These are phyloP conservation scores for Leptographium galeiforme DNA, from an alignment of 2,329 filamentous ascomycete species.

Conservation along the genomic window DNA sequence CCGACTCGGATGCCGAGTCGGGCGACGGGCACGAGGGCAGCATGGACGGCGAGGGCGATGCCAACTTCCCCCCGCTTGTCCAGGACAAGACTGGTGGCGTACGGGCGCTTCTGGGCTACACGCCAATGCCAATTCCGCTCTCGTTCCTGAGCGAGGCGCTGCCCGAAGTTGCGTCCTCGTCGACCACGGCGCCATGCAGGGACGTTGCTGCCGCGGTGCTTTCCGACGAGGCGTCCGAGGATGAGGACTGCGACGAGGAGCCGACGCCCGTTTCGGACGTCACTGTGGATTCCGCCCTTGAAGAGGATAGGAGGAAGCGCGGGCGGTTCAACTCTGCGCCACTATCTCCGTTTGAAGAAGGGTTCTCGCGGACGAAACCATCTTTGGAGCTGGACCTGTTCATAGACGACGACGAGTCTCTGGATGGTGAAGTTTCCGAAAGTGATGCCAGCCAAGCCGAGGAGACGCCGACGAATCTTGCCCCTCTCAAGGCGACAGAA, in stretches of 20 bases:
- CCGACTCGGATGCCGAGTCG: not conserved
- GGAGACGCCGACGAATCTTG: not conserved
- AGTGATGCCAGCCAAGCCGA: not conserved
- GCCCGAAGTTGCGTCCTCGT: not conserved
- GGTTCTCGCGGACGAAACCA: conserved; percentile 3
- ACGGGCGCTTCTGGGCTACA: not conserved
- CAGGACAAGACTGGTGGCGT: not conserved
- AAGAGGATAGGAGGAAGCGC: not conserved
- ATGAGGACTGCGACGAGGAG: not conserved
- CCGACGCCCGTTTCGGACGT: not conserved
- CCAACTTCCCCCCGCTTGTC: not conserved
- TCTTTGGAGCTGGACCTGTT: not conserved
- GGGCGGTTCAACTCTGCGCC: not conserved
- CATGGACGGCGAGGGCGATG: not conserved
- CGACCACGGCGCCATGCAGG: not conserved
- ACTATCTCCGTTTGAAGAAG: not conserved
- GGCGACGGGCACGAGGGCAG: not conserved
- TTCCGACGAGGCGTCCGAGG: not conserved
- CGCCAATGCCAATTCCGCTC: not conserved
- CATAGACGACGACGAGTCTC: not conserved
- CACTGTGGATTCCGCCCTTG: not conserved
- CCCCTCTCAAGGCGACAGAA: not conserved
- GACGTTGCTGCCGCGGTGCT: not conserved
- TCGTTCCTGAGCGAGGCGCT: not conserved
- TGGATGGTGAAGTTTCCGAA: not conserved